phyloP scores from a whole-genome alignment of 768 basidiomycete genomes.

The Pleurotus citrinopileatus region DNA sequence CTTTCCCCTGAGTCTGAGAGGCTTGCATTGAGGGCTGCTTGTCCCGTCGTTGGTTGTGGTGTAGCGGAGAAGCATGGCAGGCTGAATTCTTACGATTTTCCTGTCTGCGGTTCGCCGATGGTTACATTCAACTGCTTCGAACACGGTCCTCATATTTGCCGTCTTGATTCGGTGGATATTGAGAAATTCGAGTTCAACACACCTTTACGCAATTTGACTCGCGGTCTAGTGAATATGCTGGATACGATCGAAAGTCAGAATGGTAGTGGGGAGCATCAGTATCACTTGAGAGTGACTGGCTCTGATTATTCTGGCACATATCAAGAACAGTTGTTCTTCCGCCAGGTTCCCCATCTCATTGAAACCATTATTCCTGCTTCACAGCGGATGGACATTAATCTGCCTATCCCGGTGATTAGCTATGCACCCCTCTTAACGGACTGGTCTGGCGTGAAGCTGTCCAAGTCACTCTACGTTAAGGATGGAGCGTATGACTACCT shows the following conservation, averaged over 20 bases:
- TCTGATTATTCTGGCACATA: constrained; percentile 24
- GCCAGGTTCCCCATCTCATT: constrained; percentile 14
- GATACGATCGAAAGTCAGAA: constrained; percentile 12
- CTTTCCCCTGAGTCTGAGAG: constrained; percentile 14
- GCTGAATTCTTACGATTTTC: constrained; percentile 15
- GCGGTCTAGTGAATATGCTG: constrained; percentile 13
- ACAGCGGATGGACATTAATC: neutral
- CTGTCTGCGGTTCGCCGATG: constrained; percentile 15
- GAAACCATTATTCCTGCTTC: neutral
- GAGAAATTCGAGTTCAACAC: constrained; percentile 25
- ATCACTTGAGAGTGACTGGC: constrained; percentile 24
- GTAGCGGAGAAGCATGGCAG: constrained; percentile 22
- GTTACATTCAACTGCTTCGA: constrained; percentile 23
- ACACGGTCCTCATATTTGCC: constrained; percentile 22
- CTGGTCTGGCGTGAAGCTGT: constrained; percentile 28
- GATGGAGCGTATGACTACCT: constrained; percentile 25
- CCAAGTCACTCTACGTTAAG: constrained; percentile 27
- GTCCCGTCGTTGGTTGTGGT: constrained; percentile 23
- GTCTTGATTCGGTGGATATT: constrained; percentile 14
- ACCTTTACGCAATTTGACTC: constrained; percentile 24
- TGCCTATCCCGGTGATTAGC: constrained; percentile 14
- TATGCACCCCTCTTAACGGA: constrained; percentile 25
- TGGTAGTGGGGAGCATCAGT: constrained; percentile 2
- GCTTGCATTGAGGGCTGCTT: constrained; percentile 22
- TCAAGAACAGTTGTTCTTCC: constrained; percentile 24